These are phyloP conservation scores for Anastatica hierochuntica DNA, from an alignment of 345 rosid genomes.

Conservation along the genomic window DNA sequence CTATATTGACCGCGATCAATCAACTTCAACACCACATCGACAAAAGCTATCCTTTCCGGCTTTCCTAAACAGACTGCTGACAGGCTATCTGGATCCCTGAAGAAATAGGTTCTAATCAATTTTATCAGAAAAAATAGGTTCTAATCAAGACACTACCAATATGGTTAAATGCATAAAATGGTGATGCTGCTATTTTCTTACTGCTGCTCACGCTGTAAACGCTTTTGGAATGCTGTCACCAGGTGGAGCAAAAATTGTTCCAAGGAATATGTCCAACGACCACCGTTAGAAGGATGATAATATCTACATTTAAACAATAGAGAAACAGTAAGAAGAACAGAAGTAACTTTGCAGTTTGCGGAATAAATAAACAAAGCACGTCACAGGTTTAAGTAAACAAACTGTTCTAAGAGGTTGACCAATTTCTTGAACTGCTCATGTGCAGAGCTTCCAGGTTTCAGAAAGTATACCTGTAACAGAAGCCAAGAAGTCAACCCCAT, in stretches of 20 bases:
- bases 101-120: conserved; percentile 22
- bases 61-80: conserved; percentile 46
- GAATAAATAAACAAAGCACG: background rate
- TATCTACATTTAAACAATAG: conserved; percentile 42
- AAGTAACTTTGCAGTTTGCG: conserved; percentile 1
- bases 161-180: conserved; percentile 7
- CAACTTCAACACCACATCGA: conserved; percentile 61
- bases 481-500: conserved; percentile 9
- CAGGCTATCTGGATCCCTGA: conserved; percentile 45
- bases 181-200: conserved; percentile 33
- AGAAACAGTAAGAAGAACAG: conserved; percentile 11
- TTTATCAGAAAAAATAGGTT: no score
- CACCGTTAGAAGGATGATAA: conserved; percentile 98
- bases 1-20: conserved; percentile 98
- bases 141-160: conserved; percentile 25
- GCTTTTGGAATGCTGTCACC: conserved; percentile 82
- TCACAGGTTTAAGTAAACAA: conserved; percentile 29
- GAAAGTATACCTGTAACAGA: conserved; percentile 63
- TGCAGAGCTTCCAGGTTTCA: conserved; percentile 66
- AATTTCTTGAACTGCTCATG: conserved; percentile 72
- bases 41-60: conserved; percentile 67
- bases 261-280: conserved; percentile 97
- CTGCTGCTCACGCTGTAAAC: conserved; percentile 82
- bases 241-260: conserved; percentile 71
- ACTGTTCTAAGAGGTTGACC: conserved; percentile 99